Evolutionary conservation across 345 rosid genomes (phyloP).

Genomic region (Rhizophora mangle): DNA sequence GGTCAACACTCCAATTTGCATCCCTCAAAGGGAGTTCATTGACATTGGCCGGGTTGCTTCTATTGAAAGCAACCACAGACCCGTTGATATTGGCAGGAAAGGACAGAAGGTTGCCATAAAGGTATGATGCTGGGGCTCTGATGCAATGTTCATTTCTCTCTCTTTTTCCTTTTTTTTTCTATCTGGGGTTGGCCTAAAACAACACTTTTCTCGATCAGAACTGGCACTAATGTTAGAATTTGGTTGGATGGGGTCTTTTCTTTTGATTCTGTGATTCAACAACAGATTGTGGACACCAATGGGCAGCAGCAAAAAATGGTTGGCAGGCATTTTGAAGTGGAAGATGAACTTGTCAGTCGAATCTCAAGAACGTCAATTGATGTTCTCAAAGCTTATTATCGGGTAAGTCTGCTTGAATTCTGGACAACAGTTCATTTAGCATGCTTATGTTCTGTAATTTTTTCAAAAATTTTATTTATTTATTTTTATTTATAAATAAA

Average conservation of each 20-base stretch:
- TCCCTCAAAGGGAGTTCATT: no score
- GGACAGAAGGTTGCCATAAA: conserved; percentile 78
- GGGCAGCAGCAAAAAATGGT: conserved; percentile 88
- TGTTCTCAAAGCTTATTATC: conserved; percentile 63
- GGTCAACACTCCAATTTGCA: no score
- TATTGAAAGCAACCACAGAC: conserved; percentile 66
- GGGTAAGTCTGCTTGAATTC: conserved; percentile 48
- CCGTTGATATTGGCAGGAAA: conserved; percentile 78
- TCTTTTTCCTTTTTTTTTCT: no score
- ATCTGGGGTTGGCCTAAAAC: no score
- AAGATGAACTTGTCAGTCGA: conserved; percentile 86
- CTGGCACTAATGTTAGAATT: not conserved
- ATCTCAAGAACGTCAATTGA: conserved; percentile 82
- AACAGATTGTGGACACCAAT: conserved; percentile 62
- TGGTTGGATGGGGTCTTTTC: not conserved
- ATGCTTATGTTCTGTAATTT: not conserved
- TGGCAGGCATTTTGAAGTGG: conserved; percentile 83
- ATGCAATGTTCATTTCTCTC: not conserved
- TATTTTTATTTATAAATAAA: no score
- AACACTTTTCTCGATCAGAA: no score
- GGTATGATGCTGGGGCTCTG: conserved; percentile 37
- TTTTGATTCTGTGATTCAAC: conserved; percentile 12
- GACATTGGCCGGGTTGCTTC: conserved; percentile 60
- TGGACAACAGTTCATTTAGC: not conserved
- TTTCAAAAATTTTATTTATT: no score